Percentiles rank a stretch among this genome's conserved stretches.
Evolutionary conservation across 2,329 filamentous ascomycete genomes (phyloP).

Genomic region (Sphaerulina musiva): DNA sequence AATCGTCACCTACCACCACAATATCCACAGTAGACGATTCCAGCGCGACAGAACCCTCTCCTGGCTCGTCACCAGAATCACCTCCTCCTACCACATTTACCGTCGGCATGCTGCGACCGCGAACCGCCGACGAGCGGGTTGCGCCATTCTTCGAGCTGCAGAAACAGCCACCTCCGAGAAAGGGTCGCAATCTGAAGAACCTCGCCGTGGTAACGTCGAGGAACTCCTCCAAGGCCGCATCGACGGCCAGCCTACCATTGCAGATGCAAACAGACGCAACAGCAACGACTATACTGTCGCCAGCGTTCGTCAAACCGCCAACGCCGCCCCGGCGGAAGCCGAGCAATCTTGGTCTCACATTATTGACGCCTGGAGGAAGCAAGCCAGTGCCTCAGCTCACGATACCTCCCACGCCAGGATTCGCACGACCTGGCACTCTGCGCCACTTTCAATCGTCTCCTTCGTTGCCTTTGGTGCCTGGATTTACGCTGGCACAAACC

Average conservation of each 20-base stretch:
- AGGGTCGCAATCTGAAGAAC: slow-evolving; percentile 76
- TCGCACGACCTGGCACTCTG: slow-evolving; percentile 45
- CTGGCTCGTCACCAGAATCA: slow-evolving; percentile 87
- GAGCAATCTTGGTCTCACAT: slow-evolving; percentile 68
- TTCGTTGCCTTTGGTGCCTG: slow-evolving; percentile 50
- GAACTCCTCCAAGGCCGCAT: slow-evolving; percentile 42
- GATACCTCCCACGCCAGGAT: slow-evolving; percentile 53
- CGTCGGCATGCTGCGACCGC: slow-evolving; percentile 44
- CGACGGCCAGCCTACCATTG: slow-evolving; percentile 48
- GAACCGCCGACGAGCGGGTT: slow-evolving; percentile 46
- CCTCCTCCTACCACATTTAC: slow-evolving; percentile 65
- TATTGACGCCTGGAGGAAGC: slow-evolving; percentile 57
- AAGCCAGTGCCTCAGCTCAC: slow-evolving; percentile 52
- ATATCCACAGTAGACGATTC: slow-evolving; percentile 89
- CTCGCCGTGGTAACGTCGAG: slow-evolving; percentile 65
- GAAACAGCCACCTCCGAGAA: slow-evolving; percentile 49
- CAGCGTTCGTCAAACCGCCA: slow-evolving; percentile 72
- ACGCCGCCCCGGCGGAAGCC: slow-evolving; percentile 65
- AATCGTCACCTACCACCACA: slow-evolving; percentile 92
- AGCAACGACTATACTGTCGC: slow-evolving; percentile 65
- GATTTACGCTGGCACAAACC: slow-evolving; percentile 26
- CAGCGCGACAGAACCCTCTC: slow-evolving; percentile 80
- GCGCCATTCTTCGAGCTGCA: slow-evolving; percentile 51
- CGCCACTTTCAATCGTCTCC: slow-evolving; percentile 59
- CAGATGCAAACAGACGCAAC: slow-evolving; percentile 44